phyloP scores from a whole-genome alignment of 768 basidiomycete genomes.

The Lyophyllum decastes region DNA sequence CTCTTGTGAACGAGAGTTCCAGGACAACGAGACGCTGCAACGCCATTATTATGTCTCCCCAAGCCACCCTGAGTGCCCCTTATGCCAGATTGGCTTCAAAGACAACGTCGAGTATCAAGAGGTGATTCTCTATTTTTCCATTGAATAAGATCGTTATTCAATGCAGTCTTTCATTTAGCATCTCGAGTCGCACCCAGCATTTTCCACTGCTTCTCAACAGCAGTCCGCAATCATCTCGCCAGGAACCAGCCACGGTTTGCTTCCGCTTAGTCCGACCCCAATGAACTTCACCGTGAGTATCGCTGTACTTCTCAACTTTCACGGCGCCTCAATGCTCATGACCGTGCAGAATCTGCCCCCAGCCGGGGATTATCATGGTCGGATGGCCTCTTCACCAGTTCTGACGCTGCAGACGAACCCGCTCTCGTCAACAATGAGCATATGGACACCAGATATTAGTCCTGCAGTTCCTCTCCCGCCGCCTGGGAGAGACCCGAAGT shows the following conservation, averaged over 20 bases:
- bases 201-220: neutral
- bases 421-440: slow-evolving; percentile 33
- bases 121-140: slow-evolving; percentile 25
- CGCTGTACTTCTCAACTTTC: neutral
- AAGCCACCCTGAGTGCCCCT: slow-evolving; percentile 45
- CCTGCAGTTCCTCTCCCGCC: slow-evolving; percentile 32
- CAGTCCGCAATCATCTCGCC: neutral
- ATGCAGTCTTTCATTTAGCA: slow-evolving; percentile 2
- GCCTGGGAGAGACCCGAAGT: slow-evolving; percentile 26
- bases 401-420: slow-evolving; percentile 26
- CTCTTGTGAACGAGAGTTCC: slow-evolving; percentile 41
- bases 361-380: neutral
- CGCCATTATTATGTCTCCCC: slow-evolving; percentile 43
- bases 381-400: slow-evolving; percentile 23
- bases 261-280: neutral
- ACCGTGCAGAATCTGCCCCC: neutral
- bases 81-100: slow-evolving; percentile 43
- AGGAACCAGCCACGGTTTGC: neutral
- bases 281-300: neutral
- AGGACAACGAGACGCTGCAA: slow-evolving; percentile 32
- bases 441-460: slow-evolving; percentile 30
- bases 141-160: neutral
- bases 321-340: neutral
- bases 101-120: slow-evolving; percentile 36
- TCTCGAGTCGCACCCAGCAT: slow-evolving; percentile 1